Percentiles rank a stretch among this genome's conserved stretches.
Evolutionary conservation across 179 eudicot species (phyloP).

Genomic region (Carnegiea gigantea): DNA sequence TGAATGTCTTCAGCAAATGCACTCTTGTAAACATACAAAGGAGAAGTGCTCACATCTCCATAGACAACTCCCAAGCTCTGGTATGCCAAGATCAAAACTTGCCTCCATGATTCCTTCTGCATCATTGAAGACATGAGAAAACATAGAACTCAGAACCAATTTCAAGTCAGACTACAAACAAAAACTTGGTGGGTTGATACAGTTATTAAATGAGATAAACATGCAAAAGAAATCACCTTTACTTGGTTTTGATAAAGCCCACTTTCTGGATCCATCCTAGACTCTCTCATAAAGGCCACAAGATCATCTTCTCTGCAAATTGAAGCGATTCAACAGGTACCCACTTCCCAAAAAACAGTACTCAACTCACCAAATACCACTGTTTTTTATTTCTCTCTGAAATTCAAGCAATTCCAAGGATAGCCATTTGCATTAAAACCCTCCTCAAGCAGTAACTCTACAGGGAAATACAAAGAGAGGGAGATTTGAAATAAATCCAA

Average conservation of each 20-base stretch:
- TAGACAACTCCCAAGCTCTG: constrained; percentile 93
- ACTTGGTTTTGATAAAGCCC: constrained; percentile 55
- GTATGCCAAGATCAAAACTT: constrained; percentile 73
- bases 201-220: not conserved
- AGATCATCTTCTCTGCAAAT: constrained; percentile 24
- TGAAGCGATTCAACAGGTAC: constrained; percentile 14
- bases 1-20: constrained; percentile 80
- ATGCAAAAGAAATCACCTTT: constrained; percentile 59
- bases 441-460: not conserved
- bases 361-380: not conserved
- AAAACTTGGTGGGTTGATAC: not conserved
- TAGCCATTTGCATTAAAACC: constrained; percentile 26
- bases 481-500: not conserved
- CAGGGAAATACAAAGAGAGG: not conserved
- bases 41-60: constrained; percentile 92
- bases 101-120: constrained; percentile 89
- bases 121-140: constrained; percentile 3
- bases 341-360: constrained; percentile 20
- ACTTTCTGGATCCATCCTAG: constrained; percentile 81
- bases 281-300: constrained; percentile 33
- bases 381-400: not conserved
- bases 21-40: constrained; percentile 75
- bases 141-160: not conserved
- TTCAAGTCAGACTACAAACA: not conserved
- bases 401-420: constrained; percentile 14